Evolutionary conservation across 257 asterid genomes (phyloP), one percentile per base, ranked within the genome.

Genomic region (Lycium barbarum): DNA sequence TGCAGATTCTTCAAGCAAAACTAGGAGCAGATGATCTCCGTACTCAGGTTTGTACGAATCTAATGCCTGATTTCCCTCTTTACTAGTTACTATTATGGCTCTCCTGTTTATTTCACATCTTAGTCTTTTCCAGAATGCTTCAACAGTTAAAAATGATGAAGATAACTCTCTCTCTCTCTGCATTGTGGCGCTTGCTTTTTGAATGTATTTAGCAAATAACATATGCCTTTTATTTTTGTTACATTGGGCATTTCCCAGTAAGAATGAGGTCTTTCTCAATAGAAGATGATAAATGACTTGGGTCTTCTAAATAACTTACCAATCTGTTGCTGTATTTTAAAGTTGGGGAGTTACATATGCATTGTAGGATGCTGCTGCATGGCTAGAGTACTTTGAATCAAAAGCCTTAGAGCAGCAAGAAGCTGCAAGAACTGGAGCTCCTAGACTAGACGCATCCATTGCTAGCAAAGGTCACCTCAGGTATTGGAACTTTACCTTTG

Each of bases 391-490:
- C 89, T 97, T 97, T 83, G 99, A 97, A 90, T 97, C 99, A 62
- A 97, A 95, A 88, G 99, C 99, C 49, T 83, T 94, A 89, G 99
- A 97, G 89, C 99, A 97, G 90, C 99, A 95, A 92, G 99, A 97
- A 91, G 99, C 99, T 40, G 97, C 98, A 83, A 93, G 96, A 70
- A 91, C 88, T 83, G 98, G 99, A 86, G 93, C 98, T 73, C 99
- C 99, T 35, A 97, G 90, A 89, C 98, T 94, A n/a, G 99, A 97
- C 91, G 94, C 97, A 86, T 91, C 99, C 79, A 97, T 97, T 86
- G 98, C 99, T 85, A 92, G 99, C 93, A 97, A 95, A 93, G 99
- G 99, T 53, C 99, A 97, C 84, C 95, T 97, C 86, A 97, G 99
- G 99, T 97, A 92, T 79, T 91, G 86, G 90, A 81, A 88, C 82